phyloP scores from a whole-genome alignment of 306 rosid species.

The Cucumis melo region DNA sequence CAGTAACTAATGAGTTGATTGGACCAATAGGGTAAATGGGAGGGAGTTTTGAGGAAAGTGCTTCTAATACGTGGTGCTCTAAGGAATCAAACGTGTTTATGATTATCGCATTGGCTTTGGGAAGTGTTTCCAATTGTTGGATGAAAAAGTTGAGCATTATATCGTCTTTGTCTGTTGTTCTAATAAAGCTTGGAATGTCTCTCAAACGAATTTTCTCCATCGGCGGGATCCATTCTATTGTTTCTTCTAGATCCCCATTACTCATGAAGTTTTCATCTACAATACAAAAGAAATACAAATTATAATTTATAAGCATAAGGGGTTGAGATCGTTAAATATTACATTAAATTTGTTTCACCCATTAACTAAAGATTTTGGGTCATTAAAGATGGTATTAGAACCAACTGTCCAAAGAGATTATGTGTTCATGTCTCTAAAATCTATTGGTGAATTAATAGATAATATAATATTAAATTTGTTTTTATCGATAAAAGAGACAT shows the following conservation, averaged over 20 bases:
- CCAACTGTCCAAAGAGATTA: too few relatives aligned
- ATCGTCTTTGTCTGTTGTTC: conserved; percentile 10
- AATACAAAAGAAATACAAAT: too few relatives aligned
- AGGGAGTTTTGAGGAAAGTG: not conserved
- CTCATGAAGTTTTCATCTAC: conserved; percentile 7
- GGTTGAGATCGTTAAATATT: too few relatives aligned
- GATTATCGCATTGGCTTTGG: not conserved
- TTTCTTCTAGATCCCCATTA: conserved; percentile 11
- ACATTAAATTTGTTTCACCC: too few relatives aligned
- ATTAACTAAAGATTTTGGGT: too few relatives aligned
- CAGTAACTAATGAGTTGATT: not conserved
- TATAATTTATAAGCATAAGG: too few relatives aligned
- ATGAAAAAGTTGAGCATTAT: conserved; percentile 6
- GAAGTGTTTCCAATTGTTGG: not conserved
- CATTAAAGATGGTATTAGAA: too few relatives aligned
- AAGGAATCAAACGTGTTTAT: conserved; percentile 12
- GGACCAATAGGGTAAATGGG: conserved; percentile 1
- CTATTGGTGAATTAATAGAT: too few relatives aligned
- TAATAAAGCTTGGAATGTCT: conserved; percentile 11
- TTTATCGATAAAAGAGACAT: too few relatives aligned
- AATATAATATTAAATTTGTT: too few relatives aligned
- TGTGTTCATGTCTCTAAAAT: too few relatives aligned
- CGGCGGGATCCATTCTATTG: conserved; percentile 14
- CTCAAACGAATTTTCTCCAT: conserved; percentile 2
- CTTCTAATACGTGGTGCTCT: not conserved